phyloP scores from a whole-genome alignment of 495 filamentous ascomycete species.

The Daldinia bambusicola region DNA sequence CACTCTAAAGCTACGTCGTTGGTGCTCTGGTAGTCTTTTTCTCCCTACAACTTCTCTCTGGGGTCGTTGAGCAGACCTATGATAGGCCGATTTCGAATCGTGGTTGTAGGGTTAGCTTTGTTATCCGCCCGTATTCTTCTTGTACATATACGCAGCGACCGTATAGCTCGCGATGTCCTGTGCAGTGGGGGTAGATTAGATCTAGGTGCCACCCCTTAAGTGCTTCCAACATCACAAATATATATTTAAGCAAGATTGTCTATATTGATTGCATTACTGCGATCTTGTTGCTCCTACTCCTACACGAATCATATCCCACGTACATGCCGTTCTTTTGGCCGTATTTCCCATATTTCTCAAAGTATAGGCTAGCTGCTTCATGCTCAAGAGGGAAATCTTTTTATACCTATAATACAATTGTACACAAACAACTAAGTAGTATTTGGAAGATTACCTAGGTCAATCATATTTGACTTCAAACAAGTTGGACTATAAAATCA shows the following conservation, averaged over 20 bases:
- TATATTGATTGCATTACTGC: too few relatives aligned
- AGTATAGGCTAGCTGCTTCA: too few relatives aligned
- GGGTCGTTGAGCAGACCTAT: not conserved
- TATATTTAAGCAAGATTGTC: not conserved
- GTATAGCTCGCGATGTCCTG: constrained; percentile 21
- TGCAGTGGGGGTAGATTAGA: not conserved
- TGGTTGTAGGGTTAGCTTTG: not conserved
- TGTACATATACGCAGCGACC: not conserved
- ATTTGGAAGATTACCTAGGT: too few relatives aligned
- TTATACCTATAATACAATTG: not conserved
- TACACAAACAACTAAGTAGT: too few relatives aligned
- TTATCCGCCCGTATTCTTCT: constrained; percentile 5
- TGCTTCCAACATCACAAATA: not conserved
- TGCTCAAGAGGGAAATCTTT: not conserved
- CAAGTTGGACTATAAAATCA: not conserved
- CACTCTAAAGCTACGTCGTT: too few relatives aligned
- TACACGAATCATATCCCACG: too few relatives aligned
- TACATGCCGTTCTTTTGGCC: too few relatives aligned
- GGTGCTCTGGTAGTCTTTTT: not conserved
- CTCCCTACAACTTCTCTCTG: not conserved
- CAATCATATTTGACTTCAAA: not conserved
- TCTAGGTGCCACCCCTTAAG: not conserved
- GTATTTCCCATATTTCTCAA: too few relatives aligned
- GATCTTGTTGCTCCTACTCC: too few relatives aligned
- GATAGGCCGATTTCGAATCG: not conserved